phyloP scores from a whole-genome alignment of 768 basidiomycete genomes.

The Podaxis pistillaris region DNA sequence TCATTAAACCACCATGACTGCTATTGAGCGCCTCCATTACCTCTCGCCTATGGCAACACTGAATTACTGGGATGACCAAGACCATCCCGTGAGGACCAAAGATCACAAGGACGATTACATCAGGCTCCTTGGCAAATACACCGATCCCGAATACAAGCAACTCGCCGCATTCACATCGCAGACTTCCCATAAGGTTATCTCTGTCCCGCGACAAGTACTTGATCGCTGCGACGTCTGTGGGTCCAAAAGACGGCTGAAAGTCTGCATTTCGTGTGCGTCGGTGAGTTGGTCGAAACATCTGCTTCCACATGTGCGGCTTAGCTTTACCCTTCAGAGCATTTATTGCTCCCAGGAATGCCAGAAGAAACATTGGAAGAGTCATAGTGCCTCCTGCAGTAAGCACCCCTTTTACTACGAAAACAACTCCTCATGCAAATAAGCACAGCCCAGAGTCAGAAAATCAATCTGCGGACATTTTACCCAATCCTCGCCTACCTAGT shows the following conservation, averaged over 20 bases:
- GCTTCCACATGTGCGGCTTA: background rate
- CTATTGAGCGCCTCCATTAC: background rate
- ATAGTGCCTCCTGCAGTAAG: slow-evolving; percentile 29
- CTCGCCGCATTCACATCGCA: background rate
- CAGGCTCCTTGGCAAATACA: background rate
- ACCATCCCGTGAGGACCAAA: background rate
- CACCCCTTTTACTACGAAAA: background rate
- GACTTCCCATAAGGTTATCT: background rate
- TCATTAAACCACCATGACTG: background rate
- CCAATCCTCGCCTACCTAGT: slow-evolving; percentile 29
- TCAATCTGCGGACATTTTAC: slow-evolving; percentile 32
- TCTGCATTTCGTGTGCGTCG: slow-evolving; percentile 1
- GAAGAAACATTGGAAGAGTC: slow-evolving; percentile 27
- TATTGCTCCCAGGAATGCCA: slow-evolving; percentile 35
- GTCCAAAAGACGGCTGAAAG: background rate
- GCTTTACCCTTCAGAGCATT: slow-evolving; percentile 14
- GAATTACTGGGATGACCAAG: background rate
- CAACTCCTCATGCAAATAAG: background rate
- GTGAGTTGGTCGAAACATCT: background rate
- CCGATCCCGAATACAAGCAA: background rate
- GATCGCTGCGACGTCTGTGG: background rate
- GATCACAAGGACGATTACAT: background rate
- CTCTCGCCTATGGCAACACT: background rate
- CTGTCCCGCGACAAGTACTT: background rate
- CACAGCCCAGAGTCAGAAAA: slow-evolving; percentile 33